Percentiles rank a stretch among this genome's conserved stretches.
Evolutionary conservation across 345 rosid genomes (phyloP).

Genomic region (Noccaea caerulescens): DNA sequence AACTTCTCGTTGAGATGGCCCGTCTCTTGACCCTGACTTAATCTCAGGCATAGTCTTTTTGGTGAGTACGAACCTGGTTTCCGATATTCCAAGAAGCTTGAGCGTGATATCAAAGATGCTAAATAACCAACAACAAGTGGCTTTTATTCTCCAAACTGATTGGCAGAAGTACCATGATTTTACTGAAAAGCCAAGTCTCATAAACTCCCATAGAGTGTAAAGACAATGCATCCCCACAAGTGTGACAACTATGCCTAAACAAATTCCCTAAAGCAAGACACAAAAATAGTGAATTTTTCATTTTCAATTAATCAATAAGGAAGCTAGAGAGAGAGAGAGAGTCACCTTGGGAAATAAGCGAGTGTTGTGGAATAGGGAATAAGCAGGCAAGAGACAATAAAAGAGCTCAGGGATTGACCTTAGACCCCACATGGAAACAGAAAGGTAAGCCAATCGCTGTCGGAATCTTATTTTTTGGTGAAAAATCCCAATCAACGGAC

Average conservation of each 20-base stretch:
- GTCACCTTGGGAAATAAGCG: conserved; percentile 67
- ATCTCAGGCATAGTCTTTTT: conserved; percentile 49
- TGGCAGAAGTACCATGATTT: conserved; percentile 16
- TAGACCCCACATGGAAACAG: conserved; percentile 40
- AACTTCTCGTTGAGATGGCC: conserved; percentile 3
- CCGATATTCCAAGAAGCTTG: conserved; percentile 56
- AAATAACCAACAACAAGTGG: conserved; percentile 50
- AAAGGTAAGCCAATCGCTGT: conserved; percentile 53
- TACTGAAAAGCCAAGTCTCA: conserved; percentile 21
- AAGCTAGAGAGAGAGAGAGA: background rate
- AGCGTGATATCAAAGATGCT: conserved; percentile 41
- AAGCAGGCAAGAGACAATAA: conserved; percentile 64
- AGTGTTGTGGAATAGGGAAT: conserved; percentile 58
- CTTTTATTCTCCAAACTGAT: conserved; percentile 26
- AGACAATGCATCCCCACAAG: conserved; percentile 34
- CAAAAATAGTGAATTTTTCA: background rate
- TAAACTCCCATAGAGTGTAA: conserved; percentile 39
- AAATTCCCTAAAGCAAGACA: conserved; percentile 26
- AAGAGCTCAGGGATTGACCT: conserved; percentile 63
- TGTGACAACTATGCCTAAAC: background rate
- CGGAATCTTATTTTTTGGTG: conserved; percentile 51
- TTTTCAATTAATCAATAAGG: no score
- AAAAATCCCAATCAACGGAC: conserved; percentile 48
- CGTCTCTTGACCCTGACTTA: background rate
- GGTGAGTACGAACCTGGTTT: conserved; percentile 54